Evolutionary conservation across 2,329 filamentous ascomycete genomes (phyloP).

Genomic region (Lecanoromycetidae sp.): DNA sequence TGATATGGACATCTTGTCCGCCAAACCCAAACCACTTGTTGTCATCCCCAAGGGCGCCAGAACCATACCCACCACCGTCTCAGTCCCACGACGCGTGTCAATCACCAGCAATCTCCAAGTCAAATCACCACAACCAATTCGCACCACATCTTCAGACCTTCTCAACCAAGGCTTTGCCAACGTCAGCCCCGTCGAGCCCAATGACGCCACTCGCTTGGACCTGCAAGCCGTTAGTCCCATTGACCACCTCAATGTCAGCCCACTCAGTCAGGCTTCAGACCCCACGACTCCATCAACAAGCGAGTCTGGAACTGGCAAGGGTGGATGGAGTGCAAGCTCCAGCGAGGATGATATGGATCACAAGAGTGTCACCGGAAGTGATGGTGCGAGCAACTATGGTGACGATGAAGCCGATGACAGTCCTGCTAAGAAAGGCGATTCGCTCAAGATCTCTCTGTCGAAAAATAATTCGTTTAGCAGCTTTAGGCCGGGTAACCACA

Average conservation of each 20-base stretch:
- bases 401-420: slow-evolving; percentile 13
- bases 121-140: slow-evolving; percentile 12
- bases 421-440: background rate
- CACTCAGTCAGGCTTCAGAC: slow-evolving; percentile 1
- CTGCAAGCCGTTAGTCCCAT: background rate
- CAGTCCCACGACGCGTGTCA: slow-evolving; percentile 3
- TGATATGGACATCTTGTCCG: slow-evolving; percentile 8
- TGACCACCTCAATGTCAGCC: background rate
- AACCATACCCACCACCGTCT: background rate
- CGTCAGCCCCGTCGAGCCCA: slow-evolving; percentile 2
- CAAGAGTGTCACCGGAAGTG: slow-evolving; percentile 11
- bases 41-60: background rate
- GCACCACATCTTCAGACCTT: slow-evolving; percentile 10
- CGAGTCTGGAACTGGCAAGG: slow-evolving; percentile 4
- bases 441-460: background rate
- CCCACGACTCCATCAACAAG: slow-evolving; percentile 14
- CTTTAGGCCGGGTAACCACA: slow-evolving; percentile 1
- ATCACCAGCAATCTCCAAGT: background rate
- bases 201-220: too few species aligned
- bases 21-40: slow-evolving; percentile 9
- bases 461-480: background rate
- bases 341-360: slow-evolving; percentile 17
- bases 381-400: slow-evolving; percentile 14
- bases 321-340: slow-evolving; percentile 14
- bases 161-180: slow-evolving; percentile 3